Conservation (phyloP, 2,329 filamentous ascomycete species). For the Pseudogymnoascus sp. region DNA sequence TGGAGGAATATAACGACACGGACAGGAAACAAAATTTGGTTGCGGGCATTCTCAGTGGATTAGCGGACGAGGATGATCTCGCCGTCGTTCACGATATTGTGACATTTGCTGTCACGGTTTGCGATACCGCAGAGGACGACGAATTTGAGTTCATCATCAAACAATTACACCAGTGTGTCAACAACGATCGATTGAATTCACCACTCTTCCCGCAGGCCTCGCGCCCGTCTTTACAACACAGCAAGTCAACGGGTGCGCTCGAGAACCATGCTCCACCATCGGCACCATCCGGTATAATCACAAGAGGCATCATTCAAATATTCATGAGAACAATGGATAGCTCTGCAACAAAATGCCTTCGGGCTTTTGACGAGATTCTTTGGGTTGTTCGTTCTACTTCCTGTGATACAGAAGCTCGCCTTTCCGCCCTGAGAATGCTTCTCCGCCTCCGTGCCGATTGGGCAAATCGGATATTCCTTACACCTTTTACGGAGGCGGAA, state of each 20-base stretch:
- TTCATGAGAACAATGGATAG: conserved; percentile 67
- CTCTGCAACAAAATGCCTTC: conserved; percentile 56
- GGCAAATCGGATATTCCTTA: conserved; percentile 66
- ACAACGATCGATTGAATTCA: conserved; percentile 38
- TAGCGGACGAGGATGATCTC: conserved; percentile 56
- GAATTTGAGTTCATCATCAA: conserved; percentile 54
- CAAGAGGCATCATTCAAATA: conserved; percentile 63
- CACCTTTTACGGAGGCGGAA: conserved; percentile 61
- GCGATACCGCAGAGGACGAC: conserved; percentile 48
- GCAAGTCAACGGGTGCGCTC: background rate
- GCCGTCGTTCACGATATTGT: conserved; percentile 58
- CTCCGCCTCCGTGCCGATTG: conserved; percentile 80
- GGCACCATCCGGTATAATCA: conserved; percentile 63
- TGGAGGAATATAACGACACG: conserved; percentile 51
- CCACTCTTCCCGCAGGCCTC: conserved; percentile 30
- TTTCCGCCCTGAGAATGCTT: conserved; percentile 69
- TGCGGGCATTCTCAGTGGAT: conserved; percentile 51
- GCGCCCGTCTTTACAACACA: conserved; percentile 13
- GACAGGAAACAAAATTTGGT: conserved; percentile 52
- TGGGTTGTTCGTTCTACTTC: conserved; percentile 52
- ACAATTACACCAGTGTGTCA: conserved; percentile 43
- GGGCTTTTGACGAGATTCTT: conserved; percentile 56
- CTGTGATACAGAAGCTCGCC: conserved; percentile 59
- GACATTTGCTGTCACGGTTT: conserved; percentile 56
- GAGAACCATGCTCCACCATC: conserved; percentile 16